phyloP scores from a whole-genome alignment of 306 rosid genomes.

The Vigna unguiculata region DNA sequence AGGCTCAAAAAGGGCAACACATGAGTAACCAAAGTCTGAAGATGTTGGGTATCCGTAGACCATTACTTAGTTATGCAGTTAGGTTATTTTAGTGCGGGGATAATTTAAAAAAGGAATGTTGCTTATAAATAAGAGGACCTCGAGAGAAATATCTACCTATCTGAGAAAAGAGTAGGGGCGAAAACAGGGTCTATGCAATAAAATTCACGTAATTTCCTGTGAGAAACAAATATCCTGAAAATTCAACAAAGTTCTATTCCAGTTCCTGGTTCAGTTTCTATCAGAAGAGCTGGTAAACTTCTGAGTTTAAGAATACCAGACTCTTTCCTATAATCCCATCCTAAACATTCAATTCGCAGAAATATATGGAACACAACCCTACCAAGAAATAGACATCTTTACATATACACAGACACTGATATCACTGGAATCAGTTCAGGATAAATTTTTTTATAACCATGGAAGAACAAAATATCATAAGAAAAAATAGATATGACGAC shows the following conservation, averaged over 20 bases:
- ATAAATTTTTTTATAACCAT: not conserved
- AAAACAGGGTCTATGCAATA: not conserved
- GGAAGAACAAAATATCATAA: constrained; percentile 1
- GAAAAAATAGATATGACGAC: not conserved
- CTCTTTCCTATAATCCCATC: not conserved
- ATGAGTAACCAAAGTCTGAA: no score
- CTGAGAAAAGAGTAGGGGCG: not conserved
- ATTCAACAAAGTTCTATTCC: not conserved
- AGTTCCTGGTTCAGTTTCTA: not conserved
- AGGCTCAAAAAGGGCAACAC: no score
- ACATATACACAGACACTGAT: not conserved
- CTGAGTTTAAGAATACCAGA: not conserved
- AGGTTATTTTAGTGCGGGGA: no score
- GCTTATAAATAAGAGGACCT: no score
- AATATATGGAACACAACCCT: not conserved
- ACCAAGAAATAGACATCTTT: not conserved
- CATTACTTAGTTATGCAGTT: no score
- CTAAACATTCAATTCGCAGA: constrained; percentile 12
- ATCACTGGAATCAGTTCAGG: constrained; percentile 1
- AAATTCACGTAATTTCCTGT: no score
- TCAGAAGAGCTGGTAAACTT: constrained; percentile 13
- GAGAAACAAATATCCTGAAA: not conserved
- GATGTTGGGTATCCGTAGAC: no score
- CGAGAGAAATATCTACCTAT: not conserved
- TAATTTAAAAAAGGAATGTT: no score